phyloP scores from a whole-genome alignment of 1,284 basidiomycete genomes.

The Thelephora terrestris region DNA sequence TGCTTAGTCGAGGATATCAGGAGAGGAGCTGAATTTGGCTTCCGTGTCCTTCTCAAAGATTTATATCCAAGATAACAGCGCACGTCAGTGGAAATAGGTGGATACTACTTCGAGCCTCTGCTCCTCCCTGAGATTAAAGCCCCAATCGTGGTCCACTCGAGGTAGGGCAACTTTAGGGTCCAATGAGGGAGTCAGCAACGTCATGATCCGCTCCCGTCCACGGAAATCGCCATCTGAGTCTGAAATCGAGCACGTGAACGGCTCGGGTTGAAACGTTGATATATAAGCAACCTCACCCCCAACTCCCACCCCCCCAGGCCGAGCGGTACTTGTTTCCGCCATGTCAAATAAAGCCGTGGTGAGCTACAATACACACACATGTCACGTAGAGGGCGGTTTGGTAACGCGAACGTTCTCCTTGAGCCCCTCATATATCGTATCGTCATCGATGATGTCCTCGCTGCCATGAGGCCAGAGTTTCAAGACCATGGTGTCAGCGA shows the following conservation, averaged over 20 bases:
- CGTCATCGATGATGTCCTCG: constrained; percentile 96
- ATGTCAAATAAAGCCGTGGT: constrained; percentile 92
- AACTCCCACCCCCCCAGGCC: constrained; percentile 26
- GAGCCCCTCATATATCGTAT: constrained; percentile 88
- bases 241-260: constrained; percentile 27
- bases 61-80: no score
- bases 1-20: no score
- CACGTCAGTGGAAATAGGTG: no score
- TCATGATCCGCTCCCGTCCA: no score
- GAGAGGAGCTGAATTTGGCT: no score
- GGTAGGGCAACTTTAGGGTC: no score
- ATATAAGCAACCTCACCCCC: constrained; percentile 34
- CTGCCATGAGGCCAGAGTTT: constrained; percentile 85
- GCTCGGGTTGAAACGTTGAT: constrained; percentile 30
- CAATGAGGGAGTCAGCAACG: no score
- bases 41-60: no score
- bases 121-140: no score
- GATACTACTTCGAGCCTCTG: no score
- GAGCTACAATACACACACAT: constrained; percentile 59
- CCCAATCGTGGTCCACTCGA: no score
- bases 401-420: constrained; percentile 45
- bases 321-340: constrained; percentile 20
- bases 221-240: constrained; percentile 26
- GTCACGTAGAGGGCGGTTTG: constrained; percentile 43
- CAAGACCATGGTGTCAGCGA: constrained; percentile 95